These are phyloP conservation scores for Ilyonectria robusta DNA, from an alignment of 2,329 filamentous ascomycete genomes.

Conservation along the genomic window DNA sequence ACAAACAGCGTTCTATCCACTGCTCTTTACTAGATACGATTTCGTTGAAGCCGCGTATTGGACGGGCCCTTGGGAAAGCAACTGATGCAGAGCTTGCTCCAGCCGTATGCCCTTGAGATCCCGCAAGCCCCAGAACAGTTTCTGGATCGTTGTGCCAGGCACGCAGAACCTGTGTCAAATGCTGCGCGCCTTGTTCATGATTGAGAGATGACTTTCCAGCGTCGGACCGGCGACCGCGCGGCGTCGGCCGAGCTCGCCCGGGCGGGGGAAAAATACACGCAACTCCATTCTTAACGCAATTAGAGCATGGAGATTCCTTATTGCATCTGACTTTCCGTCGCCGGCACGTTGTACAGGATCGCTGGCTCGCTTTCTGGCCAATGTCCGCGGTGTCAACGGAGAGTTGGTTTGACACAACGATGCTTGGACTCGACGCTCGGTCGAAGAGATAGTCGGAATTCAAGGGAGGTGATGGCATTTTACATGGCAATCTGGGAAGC, in stretches of 20 bases:
- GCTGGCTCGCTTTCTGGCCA: conserved; percentile 16
- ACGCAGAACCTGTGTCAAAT: conserved; percentile 7
- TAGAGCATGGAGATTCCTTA: conserved; percentile 28
- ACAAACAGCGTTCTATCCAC: conserved; percentile 31
- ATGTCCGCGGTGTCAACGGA: conserved; percentile 7
- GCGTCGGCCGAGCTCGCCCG: conserved; percentile 25
- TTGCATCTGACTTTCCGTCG: conserved; percentile 31
- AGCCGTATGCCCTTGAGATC: neutral
- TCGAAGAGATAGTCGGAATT: conserved; percentile 8
- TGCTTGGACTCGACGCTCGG: conserved; percentile 15
- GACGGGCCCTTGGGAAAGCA: conserved; percentile 6
- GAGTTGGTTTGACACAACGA: conserved; percentile 12
- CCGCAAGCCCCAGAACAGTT: neutral
- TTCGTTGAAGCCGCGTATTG: conserved; percentile 15
- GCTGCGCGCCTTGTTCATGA: conserved; percentile 7
- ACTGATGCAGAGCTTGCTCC: conserved; percentile 1
- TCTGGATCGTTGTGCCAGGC: conserved; percentile 14
- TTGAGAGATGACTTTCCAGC: conserved; percentile 16
- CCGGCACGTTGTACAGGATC: conserved; percentile 29
- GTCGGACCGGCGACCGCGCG: conserved; percentile 19
- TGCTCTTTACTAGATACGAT: conserved; percentile 18
- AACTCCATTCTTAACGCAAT: conserved; percentile 21
- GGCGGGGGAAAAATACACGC: conserved; percentile 27
- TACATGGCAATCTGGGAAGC: neutral
- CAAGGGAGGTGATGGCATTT: conserved; percentile 13